Evolutionary conservation across 345 rosid genomes (phyloP).

Genomic region (Cardamine occulta): DNA sequence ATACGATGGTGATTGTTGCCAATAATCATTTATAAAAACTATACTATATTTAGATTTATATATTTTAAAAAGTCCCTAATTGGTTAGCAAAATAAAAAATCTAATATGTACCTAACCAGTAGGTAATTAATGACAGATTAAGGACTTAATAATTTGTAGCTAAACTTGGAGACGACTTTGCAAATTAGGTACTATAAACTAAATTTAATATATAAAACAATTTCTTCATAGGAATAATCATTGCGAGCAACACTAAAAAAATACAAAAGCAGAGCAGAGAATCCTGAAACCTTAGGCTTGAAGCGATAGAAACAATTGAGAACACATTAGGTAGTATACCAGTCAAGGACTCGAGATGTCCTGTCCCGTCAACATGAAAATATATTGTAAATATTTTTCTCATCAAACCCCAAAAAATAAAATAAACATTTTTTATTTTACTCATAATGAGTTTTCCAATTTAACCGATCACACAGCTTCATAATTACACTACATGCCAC

Average conservation of each 20-base stretch:
- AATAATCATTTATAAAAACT: neutral
- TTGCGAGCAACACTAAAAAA: neutral
- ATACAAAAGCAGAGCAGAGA: neutral
- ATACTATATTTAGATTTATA: neutral
- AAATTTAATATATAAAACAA: neutral
- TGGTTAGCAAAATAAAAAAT: neutral
- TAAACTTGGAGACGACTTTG: neutral
- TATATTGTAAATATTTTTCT: neutral
- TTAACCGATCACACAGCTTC: conserved; percentile 16
- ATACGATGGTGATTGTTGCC: neutral
- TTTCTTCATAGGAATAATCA: conserved; percentile 20
- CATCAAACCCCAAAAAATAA: conserved; percentile 31
- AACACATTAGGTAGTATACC: conserved; percentile 26
- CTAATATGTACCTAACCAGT: conserved; percentile 4
- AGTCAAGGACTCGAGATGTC: conserved; percentile 24
- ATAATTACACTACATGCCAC: conserved; percentile 48
- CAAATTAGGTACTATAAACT: neutral
- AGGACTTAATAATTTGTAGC: conserved; percentile 2
- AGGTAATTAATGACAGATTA: conserved; percentile 25
- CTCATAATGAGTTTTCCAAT: conserved; percentile 18
- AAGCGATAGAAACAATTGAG: conserved; percentile 43
- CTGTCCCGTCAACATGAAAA: conserved; percentile 20
- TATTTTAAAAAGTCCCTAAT: neutral
- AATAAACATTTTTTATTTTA: neutral
- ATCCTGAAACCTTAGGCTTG: conserved; percentile 41